phyloP scores from a whole-genome alignment of 202 grass and related monocot genomes.

The Setaria viridis region DNA sequence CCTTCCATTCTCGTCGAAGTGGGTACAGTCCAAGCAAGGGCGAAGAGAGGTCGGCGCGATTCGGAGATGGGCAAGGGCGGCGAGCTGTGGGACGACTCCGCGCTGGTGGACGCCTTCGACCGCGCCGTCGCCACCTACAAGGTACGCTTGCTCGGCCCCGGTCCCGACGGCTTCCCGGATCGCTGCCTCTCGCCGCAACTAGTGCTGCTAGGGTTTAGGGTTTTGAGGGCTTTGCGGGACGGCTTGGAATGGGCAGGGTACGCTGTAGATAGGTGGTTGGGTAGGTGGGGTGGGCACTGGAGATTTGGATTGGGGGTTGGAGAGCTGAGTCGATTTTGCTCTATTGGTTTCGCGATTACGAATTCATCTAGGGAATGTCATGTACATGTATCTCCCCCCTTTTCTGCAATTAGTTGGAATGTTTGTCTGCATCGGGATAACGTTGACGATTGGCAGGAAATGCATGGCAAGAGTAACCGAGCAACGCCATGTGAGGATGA shows the following conservation, averaged over 20 bases:
- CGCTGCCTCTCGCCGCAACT: background rate
- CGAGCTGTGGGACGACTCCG: slow-evolving; percentile 88
- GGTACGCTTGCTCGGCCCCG: slow-evolving; percentile 37
- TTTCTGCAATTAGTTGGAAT: background rate
- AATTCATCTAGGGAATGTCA: background rate
- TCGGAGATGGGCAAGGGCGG: slow-evolving; percentile 67
- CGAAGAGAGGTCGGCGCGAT: background rate
- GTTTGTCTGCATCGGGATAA: slow-evolving; percentile 23
- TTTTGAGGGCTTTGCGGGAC: slow-evolving; percentile 12
- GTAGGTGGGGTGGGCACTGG: background rate
- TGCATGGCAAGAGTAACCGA: slow-evolving; percentile 50
- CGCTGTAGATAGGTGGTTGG: background rate
- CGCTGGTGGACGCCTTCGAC: slow-evolving; percentile 81
- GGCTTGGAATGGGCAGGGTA: background rate
- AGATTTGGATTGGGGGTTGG: background rate
- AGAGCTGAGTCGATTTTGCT: background rate
- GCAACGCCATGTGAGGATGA: slow-evolving; percentile 31
- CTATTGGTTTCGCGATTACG: background rate
- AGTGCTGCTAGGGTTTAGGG: slow-evolving; percentile 49
- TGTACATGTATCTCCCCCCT: background rate
- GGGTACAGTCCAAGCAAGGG: no score
- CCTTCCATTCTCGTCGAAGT: background rate
- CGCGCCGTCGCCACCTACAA: slow-evolving; percentile 69
- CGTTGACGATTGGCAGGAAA: slow-evolving; percentile 40
- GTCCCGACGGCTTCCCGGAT: background rate